Base-by-base conservation (phyloP, 768 basidiomycete species). In the Xerocomellus chrysenteron region DNA sequence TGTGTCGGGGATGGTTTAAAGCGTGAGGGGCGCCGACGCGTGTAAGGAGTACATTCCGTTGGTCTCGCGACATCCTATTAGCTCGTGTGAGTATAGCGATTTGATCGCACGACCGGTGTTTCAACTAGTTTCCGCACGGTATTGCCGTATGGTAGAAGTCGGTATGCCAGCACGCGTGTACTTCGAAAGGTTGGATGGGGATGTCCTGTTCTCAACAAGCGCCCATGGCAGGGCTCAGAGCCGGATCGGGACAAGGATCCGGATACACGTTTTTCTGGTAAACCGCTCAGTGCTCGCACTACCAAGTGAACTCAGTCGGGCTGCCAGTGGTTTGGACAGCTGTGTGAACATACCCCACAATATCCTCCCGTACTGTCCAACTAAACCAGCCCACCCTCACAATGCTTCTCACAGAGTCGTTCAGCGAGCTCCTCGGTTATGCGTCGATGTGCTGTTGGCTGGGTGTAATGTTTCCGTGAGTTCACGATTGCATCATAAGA, bases 391-490 rank as follows among this genome's bases (percentile, higher is more conserved):
- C 16, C 14, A n/a, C 21, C 44, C 19, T 3, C 7, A 35, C 50
- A 56, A 63, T 66, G 60, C 65, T 68, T 30, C 37, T 65, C 56
- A 55, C 65, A 33, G 30, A 52, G 28, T 59, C 64, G 4, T 55
- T 84, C 63, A 90, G 88, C 74, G 83, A 88, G 55, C 51, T 85
- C 42, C 68, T 90, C 41, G 92, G 91, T 11, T 86, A 86, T 61
- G 65, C 76, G 3, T 92, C 89, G 24, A 89, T 94, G 60, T 75
- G 67, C 24, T 90, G 82, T 71, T 94, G 93, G 93, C 73, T 95
- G 3, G 83, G 89, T 12, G 93, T 93, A 3, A 93, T 94, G 69
- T 85, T 92, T 65, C 93, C 93, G 88, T 93, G 71, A 78, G 90
- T 83, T 17, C 1, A 30, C 51, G 47, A 55, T 41, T 52, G 55